Evolutionary conservation across 495 filamentous ascomycete genomes (phyloP).

Genomic region (Zalerion maritima): DNA sequence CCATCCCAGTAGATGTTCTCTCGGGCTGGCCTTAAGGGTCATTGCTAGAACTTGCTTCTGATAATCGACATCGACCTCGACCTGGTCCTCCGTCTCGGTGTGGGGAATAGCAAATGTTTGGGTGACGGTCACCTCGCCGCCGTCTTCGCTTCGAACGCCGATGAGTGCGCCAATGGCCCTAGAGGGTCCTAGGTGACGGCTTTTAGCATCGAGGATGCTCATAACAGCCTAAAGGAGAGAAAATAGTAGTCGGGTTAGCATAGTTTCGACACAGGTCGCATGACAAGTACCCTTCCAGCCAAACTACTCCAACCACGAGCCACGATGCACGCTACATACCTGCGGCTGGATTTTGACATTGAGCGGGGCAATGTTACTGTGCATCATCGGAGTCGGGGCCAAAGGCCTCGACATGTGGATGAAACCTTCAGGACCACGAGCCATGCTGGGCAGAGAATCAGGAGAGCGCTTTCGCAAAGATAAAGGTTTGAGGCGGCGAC

Average conservation of each 20-base stretch:
- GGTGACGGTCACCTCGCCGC: constrained; percentile 85
- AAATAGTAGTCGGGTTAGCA: constrained; percentile 5
- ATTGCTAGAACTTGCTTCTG: constrained; percentile 96
- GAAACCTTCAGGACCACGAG: constrained; percentile 62
- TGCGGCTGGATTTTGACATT: constrained; percentile 91
- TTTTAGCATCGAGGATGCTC: constrained; percentile 88
- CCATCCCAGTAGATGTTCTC: constrained; percentile 91
- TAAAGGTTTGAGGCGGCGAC: constrained; percentile 10
- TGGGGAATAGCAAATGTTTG: constrained; percentile 95
- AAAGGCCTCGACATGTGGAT: constrained; percentile 88
- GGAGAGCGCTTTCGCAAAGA: constrained; percentile 2
- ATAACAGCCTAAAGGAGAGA: constrained; percentile 57
- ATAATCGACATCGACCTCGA: constrained; percentile 99
- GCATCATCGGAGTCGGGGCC: constrained; percentile 61
- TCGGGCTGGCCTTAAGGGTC: constrained; percentile 84
- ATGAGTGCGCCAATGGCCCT: constrained; percentile 93
- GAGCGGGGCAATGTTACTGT: constrained; percentile 73
- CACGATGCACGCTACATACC: constrained; percentile 48
- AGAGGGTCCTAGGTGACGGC: constrained; percentile 80
- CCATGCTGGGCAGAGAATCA: constrained; percentile 47
- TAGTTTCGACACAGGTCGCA: no score
- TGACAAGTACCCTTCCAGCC: no score
- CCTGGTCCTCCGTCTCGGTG: constrained; percentile 95
- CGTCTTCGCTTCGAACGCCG: constrained; percentile 85
- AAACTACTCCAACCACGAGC: no score